Evolutionary conservation across 805 yeast genomes (phyloP).

Genomic region (Metschnikowia lachancei): DNA sequence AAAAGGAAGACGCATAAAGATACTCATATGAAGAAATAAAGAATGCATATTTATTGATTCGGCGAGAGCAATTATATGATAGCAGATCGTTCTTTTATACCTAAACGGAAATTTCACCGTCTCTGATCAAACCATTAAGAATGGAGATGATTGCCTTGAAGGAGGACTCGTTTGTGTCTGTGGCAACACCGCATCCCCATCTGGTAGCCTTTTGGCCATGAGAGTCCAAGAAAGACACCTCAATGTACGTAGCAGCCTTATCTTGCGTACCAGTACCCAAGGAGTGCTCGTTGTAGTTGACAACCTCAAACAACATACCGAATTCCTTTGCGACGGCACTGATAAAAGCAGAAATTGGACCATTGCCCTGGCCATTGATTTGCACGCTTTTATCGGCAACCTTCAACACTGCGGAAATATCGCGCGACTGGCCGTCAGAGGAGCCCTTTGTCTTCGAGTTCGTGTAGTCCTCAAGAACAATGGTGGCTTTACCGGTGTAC

Average conservation of each 20-base stretch:
- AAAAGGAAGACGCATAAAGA: too few species aligned
- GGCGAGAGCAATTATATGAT: too few species aligned
- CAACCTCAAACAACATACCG: conserved; percentile 56
- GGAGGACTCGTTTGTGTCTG: conserved; percentile 44
- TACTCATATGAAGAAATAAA: too few species aligned
- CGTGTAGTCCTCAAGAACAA: conserved; percentile 25
- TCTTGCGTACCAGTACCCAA: conserved; percentile 69
- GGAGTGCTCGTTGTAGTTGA: conserved; percentile 68
- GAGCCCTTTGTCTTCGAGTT: conserved; percentile 21
- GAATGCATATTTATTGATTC: background rate
- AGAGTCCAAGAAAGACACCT: conserved; percentile 37
- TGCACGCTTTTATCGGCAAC: conserved; percentile 25
- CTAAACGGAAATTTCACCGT: conserved; percentile 27
- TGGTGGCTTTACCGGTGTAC: conserved; percentile 19
- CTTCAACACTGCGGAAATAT: conserved; percentile 22
- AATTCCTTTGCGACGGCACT: conserved; percentile 58
- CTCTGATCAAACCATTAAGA: conserved; percentile 25
- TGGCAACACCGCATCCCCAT: conserved; percentile 47
- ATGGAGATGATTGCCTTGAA: conserved; percentile 30
- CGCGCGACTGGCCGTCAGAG: conserved; percentile 21
- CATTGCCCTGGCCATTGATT: conserved; percentile 65
- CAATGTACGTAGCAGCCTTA: conserved; percentile 75
- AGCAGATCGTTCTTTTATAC: background rate
- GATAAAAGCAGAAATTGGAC: conserved; percentile 72
- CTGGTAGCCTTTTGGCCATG: conserved; percentile 33